Conservation (phyloP, 306 rosid genomes). For the Dicorynia guianensis region DNA sequence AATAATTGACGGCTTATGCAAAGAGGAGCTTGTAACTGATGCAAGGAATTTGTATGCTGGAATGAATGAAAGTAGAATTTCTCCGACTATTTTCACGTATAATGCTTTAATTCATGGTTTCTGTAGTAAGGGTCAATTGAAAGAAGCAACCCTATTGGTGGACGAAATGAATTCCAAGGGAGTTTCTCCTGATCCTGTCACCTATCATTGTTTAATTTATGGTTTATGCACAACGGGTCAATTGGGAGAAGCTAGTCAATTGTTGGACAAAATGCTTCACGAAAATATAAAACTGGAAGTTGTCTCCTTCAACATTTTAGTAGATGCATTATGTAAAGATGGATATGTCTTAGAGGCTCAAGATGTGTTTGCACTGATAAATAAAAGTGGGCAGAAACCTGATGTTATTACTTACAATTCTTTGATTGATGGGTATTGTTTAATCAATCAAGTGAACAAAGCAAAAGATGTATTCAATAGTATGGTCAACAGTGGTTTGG, state of each 20-base stretch:
- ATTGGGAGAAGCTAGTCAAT: not conserved
- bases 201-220: not conserved
- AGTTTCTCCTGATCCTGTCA: constrained; percentile 18
- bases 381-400: not conserved
- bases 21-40: not conserved
- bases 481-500: not conserved
- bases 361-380: constrained; percentile 15
- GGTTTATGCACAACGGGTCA: not conserved
- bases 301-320: not conserved
- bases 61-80: not conserved
- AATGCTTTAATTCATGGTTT: too few species aligned
- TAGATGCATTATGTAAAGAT: constrained; percentile 14
- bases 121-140: too few species aligned
- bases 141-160: too few species aligned
- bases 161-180: not conserved
- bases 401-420: not conserved
- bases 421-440: constrained; percentile 38
- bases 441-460: constrained; percentile 7
- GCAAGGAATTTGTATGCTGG: not conserved
- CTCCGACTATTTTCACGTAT: too few species aligned
- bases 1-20: not conserved
- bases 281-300: not conserved
- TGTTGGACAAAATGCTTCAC: not conserved
- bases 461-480: constrained; percentile 19
- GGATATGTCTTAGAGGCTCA: not conserved